Evolutionary conservation across 768 basidiomycete species (phyloP).

Genomic region (Atractiella rhizophila): DNA sequence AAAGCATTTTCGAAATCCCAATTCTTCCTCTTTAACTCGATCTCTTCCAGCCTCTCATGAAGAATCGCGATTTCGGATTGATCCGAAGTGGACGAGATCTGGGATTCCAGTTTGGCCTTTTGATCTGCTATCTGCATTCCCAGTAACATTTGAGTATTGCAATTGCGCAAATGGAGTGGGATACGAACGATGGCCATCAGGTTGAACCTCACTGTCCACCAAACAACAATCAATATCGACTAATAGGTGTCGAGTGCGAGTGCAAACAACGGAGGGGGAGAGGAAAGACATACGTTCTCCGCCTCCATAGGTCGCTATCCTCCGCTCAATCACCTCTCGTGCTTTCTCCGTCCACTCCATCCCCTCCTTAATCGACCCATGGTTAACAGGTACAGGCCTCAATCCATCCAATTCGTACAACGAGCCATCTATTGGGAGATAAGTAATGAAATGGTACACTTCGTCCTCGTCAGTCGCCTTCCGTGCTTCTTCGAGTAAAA

Average conservation of each 20-base stretch:
- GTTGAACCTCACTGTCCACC: slow-evolving; percentile 58
- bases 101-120: no score
- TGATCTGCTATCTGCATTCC: slow-evolving; percentile 34
- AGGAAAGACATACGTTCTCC: slow-evolving; percentile 32
- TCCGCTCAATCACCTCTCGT: slow-evolving; percentile 55
- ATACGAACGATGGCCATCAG: slow-evolving; percentile 65
- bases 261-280: slow-evolving; percentile 8
- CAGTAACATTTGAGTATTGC: no score
- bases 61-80: no score
- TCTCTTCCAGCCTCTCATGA: slow-evolving; percentile 13
- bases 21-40: slow-evolving; percentile 3
- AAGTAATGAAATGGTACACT: slow-evolving; percentile 91
- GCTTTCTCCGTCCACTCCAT: slow-evolving; percentile 64
- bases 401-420: slow-evolving; percentile 88
- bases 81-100: no score
- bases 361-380: slow-evolving; percentile 41
- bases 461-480: slow-evolving; percentile 41
- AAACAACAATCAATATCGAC: background rate
- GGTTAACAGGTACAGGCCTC: slow-evolving; percentile 48
- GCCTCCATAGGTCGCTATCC: slow-evolving; percentile 71
- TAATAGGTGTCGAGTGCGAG: background rate
- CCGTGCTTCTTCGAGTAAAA: slow-evolving; percentile 47
- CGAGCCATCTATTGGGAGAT: slow-evolving; percentile 54
- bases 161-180: slow-evolving; percentile 16
- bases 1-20: slow-evolving; percentile 42